These are phyloP conservation scores for Purpureocillium takamizusanense DNA, from an alignment of 2,329 filamentous ascomycete species.

Conservation along the genomic window DNA sequence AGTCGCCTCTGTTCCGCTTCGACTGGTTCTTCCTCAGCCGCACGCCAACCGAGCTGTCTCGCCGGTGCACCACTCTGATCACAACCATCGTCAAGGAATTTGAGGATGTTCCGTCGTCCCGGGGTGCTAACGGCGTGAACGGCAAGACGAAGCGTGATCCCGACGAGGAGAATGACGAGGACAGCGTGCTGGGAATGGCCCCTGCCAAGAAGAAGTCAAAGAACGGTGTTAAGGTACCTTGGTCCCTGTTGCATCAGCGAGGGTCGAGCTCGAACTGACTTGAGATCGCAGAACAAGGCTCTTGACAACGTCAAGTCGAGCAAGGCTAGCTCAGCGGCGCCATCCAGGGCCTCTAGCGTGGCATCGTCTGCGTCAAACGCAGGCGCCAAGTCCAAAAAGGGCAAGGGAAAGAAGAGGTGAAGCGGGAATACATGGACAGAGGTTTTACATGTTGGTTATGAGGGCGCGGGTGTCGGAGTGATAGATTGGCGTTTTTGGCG, in stretches of 20 bases:
- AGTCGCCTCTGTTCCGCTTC: slow-evolving; percentile 90
- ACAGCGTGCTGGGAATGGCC: slow-evolving; percentile 67
- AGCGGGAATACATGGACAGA: background rate
- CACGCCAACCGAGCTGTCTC: slow-evolving; percentile 84
- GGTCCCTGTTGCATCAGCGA: too few species aligned
- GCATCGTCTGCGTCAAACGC: slow-evolving; percentile 57
- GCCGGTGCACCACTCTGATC: slow-evolving; percentile 86
- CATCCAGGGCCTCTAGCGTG: slow-evolving; percentile 83
- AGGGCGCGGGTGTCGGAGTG: background rate
- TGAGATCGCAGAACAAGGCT: slow-evolving; percentile 67
- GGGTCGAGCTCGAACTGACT: slow-evolving; percentile 1
- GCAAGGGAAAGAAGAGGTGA: slow-evolving; percentile 18
- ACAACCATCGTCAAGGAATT: slow-evolving; percentile 94
- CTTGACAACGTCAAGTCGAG: slow-evolving; percentile 79
- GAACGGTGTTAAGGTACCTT: slow-evolving; percentile 70
- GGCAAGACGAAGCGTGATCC: slow-evolving; percentile 64
- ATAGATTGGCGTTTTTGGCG: background rate
- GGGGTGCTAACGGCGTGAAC: slow-evolving; percentile 50
- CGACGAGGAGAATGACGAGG: slow-evolving; percentile 78
- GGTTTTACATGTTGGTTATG: background rate
- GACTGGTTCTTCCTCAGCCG: slow-evolving; percentile 99
- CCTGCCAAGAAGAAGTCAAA: slow-evolving; percentile 95
- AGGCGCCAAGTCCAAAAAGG: slow-evolving; percentile 38
- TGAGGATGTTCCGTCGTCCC: slow-evolving; percentile 56
- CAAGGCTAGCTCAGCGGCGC: slow-evolving; percentile 67